Percentiles rank a stretch among this genome's conserved stretches.
These are phyloP conservation scores for Globisporangium carolinianum DNA, from an alignment of 352 stramenopile genomes.

Conservation along the genomic window DNA sequence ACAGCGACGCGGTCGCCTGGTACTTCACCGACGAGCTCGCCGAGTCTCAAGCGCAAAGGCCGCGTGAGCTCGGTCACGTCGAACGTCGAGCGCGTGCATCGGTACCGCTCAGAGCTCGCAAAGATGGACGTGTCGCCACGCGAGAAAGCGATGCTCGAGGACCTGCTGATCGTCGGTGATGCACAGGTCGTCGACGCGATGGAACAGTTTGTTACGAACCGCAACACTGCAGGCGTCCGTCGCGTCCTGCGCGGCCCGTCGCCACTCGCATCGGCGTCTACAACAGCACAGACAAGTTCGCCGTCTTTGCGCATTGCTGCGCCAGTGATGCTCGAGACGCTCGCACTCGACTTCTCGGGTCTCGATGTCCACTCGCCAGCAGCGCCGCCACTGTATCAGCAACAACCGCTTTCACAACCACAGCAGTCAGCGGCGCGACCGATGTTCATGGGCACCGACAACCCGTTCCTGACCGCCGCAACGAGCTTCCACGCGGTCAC, in stretches of 20 bases:
- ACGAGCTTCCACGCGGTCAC: conserved; percentile 23
- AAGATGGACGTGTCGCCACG: conserved; percentile 66
- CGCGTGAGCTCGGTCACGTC: conserved; percentile 57
- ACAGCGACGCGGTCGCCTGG: conserved; percentile 2
- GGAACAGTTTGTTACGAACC: conserved; percentile 63
- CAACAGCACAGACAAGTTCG: not conserved
- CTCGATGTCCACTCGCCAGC: conserved; percentile 41
- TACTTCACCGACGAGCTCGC: conserved; percentile 34
- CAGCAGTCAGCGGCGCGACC: not conserved
- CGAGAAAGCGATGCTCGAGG: conserved; percentile 58
- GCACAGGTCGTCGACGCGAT: conserved; percentile 73
- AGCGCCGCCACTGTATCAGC: conserved; percentile 5
- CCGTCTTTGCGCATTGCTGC: no score
- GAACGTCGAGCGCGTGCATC: conserved; percentile 61
- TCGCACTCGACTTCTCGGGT: conserved; percentile 49
- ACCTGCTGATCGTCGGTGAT: conserved; percentile 63
- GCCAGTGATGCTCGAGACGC: conserved; percentile 26
- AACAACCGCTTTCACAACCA: conserved; percentile 29
- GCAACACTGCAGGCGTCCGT: conserved; percentile 40
- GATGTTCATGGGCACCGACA: conserved; percentile 11
- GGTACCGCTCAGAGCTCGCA: conserved; percentile 52
- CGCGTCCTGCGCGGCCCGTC: conserved; percentile 40
- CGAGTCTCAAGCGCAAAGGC: conserved; percentile 66
- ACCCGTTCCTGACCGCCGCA: conserved; percentile 34
- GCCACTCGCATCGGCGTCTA: not conserved